These are phyloP conservation scores for Boletus vinaceobasis DNA, from an alignment of 768 basidiomycete species.

Conservation along the genomic window DNA sequence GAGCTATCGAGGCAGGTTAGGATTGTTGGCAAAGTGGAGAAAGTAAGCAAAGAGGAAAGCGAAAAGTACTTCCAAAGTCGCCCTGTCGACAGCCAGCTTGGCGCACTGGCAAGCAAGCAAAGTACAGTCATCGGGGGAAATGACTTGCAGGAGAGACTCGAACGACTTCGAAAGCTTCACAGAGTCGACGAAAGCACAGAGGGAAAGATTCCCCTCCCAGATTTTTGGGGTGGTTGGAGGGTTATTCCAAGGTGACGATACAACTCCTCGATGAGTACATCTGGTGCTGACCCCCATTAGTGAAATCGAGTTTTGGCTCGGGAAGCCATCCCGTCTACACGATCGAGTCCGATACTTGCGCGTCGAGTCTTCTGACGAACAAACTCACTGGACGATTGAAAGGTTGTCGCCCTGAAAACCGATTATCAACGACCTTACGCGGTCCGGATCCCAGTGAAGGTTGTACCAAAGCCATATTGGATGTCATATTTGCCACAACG, in stretches of 20 bases:
- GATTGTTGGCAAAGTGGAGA: constrained; percentile 83
- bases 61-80: constrained; percentile 79
- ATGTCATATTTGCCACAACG: background rate
- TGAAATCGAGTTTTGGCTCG: constrained; percentile 97
- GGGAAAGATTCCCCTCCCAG: constrained; percentile 66
- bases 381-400: constrained; percentile 71
- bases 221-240: constrained; percentile 97
- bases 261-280: background rate
- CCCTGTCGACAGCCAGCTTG: constrained; percentile 80
- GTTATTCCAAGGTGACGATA: constrained; percentile 75
- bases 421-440: background rate
- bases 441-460: background rate
- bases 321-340: constrained; percentile 90
- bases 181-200: constrained; percentile 40
- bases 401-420: constrained; percentile 64
- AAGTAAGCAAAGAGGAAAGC: constrained; percentile 66
- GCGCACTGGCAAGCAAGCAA: constrained; percentile 94
- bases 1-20: constrained; percentile 80
- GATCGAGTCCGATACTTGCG: constrained; percentile 81
- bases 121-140: constrained; percentile 74
- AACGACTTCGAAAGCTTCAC: constrained; percentile 58
- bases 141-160: constrained; percentile 59
- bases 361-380: constrained; percentile 43
- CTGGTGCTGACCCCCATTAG: constrained; percentile 38
- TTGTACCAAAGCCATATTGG: background rate